These are phyloP conservation scores for Aspergillus sp. DNA, from an alignment of 2,329 filamentous ascomycete genomes.

Conservation along the genomic window DNA sequence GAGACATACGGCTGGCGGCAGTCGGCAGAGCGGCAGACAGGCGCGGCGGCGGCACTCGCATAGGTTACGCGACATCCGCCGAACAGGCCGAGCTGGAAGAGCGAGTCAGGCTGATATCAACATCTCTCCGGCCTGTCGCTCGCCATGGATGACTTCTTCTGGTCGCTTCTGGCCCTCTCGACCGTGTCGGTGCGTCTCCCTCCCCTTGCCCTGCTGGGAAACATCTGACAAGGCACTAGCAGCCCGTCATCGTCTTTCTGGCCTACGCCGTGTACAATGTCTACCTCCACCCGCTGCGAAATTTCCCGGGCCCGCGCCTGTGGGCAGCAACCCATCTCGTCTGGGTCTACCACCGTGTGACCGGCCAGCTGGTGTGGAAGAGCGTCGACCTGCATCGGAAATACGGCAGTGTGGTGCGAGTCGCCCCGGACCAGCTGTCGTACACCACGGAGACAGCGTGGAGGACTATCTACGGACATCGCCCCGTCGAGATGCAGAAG, in stretches of 20 bases:
- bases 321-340: conserved; percentile 9
- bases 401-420: conserved; percentile 23
- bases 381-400: conserved; percentile 10
- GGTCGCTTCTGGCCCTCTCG: too few species aligned
- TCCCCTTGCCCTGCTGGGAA: too few species aligned
- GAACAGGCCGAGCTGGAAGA: too few species aligned
- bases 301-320: conserved; percentile 10
- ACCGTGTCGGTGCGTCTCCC: too few species aligned
- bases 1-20: too few species aligned
- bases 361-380: conserved; percentile 9
- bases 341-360: conserved; percentile 3
- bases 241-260: neutral
- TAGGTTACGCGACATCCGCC: too few species aligned
- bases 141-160: too few species aligned
- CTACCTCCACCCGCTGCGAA: conserved; percentile 10
- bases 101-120: too few species aligned
- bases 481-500: conserved; percentile 1
- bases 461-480: conserved; percentile 29
- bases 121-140: too few species aligned
- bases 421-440: conserved; percentile 33
- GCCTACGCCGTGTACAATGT: conserved; percentile 7
- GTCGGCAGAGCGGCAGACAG: too few species aligned
- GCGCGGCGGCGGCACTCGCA: too few species aligned
- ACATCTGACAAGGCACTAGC: too few species aligned
- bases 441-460: conserved; percentile 29